Conservation (phyloP, 108 stramenopile genomes). For the Nitzschia sp. region DNA sequence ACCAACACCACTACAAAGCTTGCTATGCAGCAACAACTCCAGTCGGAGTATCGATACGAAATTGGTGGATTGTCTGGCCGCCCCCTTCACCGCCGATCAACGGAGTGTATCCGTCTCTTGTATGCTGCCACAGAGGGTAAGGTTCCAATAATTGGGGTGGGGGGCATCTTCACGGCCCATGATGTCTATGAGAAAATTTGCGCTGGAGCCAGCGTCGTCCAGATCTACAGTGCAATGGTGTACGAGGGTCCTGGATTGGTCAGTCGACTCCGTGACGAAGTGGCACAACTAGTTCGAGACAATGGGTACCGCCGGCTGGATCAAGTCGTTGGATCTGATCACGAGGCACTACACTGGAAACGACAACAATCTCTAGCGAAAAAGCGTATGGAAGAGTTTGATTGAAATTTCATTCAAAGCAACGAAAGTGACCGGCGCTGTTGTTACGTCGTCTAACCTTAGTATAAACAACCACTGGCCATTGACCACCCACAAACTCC, state of each 20-base stretch:
- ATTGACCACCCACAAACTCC: no score
- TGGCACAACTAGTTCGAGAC: conserved; percentile 59
- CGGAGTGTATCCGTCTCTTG: conserved; percentile 79
- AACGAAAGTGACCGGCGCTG: background rate
- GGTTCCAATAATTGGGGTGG: conserved; percentile 93
- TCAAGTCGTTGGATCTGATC: conserved; percentile 62
- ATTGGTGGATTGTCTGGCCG: conserved; percentile 88
- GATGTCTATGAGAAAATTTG: conserved; percentile 91
- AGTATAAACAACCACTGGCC: no score
- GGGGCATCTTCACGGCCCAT: conserved; percentile 79
- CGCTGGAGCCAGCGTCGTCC: conserved; percentile 91
- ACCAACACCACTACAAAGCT: conserved; percentile 88
- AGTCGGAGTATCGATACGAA: conserved; percentile 40
- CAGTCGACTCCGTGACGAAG: conserved; percentile 60
- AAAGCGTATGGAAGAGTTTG: background rate
- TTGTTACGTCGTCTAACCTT: no score
- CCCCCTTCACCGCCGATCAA: conserved; percentile 79
- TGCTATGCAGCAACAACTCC: conserved; percentile 35
- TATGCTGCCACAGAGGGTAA: conserved; percentile 76
- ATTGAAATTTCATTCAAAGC: background rate
- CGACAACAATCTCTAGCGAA: conserved; percentile 7
- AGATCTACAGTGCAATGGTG: conserved; percentile 89
- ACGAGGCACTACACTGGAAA: conserved; percentile 74
- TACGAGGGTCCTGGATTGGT: conserved; percentile 90
- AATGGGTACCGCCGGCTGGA: conserved; percentile 61